Conservation (phyloP, 73 alveolate genomes). For the Symbiodinium pilosum region DNA sequence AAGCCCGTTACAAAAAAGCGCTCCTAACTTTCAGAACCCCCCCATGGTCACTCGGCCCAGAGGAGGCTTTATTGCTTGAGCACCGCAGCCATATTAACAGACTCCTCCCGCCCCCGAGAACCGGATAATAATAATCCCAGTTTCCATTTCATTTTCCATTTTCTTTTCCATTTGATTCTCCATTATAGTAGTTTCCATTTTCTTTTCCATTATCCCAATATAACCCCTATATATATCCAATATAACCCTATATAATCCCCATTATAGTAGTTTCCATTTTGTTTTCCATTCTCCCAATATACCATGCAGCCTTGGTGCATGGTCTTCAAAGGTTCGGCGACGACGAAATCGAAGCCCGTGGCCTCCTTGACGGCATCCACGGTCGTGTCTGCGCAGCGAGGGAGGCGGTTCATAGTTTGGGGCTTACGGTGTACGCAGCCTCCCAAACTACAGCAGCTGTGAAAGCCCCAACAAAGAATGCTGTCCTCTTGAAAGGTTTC, state of each 20-base stretch:
- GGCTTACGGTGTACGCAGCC: background rate
- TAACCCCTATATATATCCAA: background rate
- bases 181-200: background rate
- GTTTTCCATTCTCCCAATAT: background rate
- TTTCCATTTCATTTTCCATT: background rate
- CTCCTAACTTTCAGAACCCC: too few species aligned
- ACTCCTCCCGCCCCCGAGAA: background rate
- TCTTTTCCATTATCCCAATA: background rate
- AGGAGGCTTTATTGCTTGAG: too few species aligned
- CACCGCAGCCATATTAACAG: too few species aligned
- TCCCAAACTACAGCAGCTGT: too few species aligned
- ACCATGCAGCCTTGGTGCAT: constrained; percentile 27
- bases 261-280: background rate
- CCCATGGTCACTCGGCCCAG: too few species aligned
- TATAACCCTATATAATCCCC: background rate
- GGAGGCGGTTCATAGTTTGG: background rate
- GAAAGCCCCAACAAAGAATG: too few species aligned
- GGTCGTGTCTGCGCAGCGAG: constrained; percentile 28
- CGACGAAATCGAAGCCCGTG: constrained; percentile 70
- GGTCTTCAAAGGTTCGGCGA: constrained; percentile 75
- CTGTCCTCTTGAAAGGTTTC: too few species aligned
- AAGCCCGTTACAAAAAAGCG: too few species aligned
- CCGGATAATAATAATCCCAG: background rate
- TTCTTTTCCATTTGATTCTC: background rate
- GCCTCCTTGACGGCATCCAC: constrained; percentile 80